Conservation (phyloP, 2,329 filamentous ascomycete species). For the Diaporthe helianthi region DNA sequence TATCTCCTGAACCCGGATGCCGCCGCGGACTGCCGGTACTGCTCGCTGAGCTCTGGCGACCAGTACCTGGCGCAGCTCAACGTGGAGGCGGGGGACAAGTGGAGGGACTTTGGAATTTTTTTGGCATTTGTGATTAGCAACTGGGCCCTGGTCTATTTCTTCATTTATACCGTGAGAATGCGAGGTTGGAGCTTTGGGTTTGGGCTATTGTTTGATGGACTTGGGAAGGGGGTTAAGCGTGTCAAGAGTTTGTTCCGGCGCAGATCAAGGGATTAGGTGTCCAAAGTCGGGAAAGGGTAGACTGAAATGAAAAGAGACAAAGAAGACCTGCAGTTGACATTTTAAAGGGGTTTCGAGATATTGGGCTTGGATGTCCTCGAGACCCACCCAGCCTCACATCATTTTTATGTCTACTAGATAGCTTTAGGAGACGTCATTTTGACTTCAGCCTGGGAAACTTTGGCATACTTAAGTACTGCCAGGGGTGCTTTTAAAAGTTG, state of each 20-base stretch:
- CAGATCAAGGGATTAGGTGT: neutral
- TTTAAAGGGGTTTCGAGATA: neutral
- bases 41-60: conserved; percentile 54
- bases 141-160: conserved; percentile 47
- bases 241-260: conserved; percentile 25
- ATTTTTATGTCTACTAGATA: too few species aligned
- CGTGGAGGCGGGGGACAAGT: conserved; percentile 66
- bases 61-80: conserved; percentile 39
- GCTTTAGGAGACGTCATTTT: too few species aligned
- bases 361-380: too few species aligned
- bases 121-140: conserved; percentile 71
- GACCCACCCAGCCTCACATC: too few species aligned
- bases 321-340: accelerated
- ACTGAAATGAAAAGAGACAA: neutral
- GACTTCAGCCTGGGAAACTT: too few species aligned
- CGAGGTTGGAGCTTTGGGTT: conserved; percentile 41
- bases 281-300: neutral
- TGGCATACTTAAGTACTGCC: too few species aligned
- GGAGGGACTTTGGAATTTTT: conserved; percentile 72
- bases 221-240: conserved; percentile 33
- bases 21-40: conserved; percentile 70
- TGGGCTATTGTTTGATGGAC: conserved; percentile 35
- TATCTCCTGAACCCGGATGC: conserved; percentile 66
- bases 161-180: conserved; percentile 41
- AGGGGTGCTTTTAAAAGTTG: too few species aligned